Evolutionary conservation across 2,329 filamentous ascomycete species (phyloP), one percentile per base, ranked within the genome.

Genomic region (Aspergillus bombycis): DNA sequence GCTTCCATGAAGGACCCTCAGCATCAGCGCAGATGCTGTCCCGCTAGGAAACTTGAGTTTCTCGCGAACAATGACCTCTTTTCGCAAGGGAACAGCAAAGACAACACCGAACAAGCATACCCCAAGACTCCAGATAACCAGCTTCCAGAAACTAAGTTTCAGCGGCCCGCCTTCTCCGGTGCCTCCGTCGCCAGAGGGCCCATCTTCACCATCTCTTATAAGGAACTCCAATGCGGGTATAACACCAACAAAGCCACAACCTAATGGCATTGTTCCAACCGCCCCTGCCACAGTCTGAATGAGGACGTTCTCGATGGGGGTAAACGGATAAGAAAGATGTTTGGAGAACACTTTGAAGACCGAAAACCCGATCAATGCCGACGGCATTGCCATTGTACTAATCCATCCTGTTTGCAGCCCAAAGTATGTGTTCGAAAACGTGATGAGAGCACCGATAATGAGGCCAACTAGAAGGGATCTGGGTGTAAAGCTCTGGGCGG

Each of bases 391-490:
- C 95, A 99, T 98, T 69, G 92, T 92, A 72, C 89, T 88, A 43
- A 92, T 86, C 89, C 89, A 91, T 68, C 89, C 89, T 32, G 92
- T 96, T 80, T 98, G 95, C 36, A 99, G 83, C n/a, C 95, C 95
- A 76, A 99, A 99, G 78, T 98, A 99, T 83, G 96, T 97, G 76
- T 99, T 99, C 58, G 92, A 96, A 77, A 97, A 97, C 75, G 92
- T 95, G 73, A 98, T 97, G 61, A 98, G 83, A 5, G 95, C 87
- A 46, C 95, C 95, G 67, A 99, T 95, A 4, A 87, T 81, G 7
- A 96, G 83, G 19, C 95, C 95, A 32, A 92, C 92, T 6, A 88
- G 75, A 45, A 98, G 84, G 57, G 93, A 93, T 61, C 95, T 90
- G 30, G 90, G 62, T 0, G 95, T 98, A 80, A 99, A 97, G 80